phyloP scores from a whole-genome alignment of 371 early-diverging fungal genomes.

The Rhizomucor pusillus region DNA sequence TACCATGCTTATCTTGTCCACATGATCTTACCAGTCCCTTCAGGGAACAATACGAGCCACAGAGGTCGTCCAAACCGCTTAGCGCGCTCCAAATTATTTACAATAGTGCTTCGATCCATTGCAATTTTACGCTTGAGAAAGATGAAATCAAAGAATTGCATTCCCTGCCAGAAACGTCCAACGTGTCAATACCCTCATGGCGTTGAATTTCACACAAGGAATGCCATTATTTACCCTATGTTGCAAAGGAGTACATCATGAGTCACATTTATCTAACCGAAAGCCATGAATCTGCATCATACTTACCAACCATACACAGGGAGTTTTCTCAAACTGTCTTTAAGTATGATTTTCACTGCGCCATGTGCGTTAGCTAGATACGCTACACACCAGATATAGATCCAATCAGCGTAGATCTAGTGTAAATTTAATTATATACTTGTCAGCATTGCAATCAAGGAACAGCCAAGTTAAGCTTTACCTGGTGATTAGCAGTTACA shows the following conservation, averaged over 20 bases:
- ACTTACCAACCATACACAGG: constrained; percentile 81
- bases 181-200: background rate
- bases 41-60: constrained; percentile 89
- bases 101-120: constrained; percentile 59
- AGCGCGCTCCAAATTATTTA: constrained; percentile 31
- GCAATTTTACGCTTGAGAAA: constrained; percentile 80
- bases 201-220: no score
- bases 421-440: background rate
- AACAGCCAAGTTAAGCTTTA: constrained; percentile 11
- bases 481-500: constrained; percentile 80
- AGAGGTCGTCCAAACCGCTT: constrained; percentile 48
- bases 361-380: constrained; percentile 67
- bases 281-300: background rate
- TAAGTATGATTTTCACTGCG: constrained; percentile 78
- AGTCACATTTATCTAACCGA: background rate
- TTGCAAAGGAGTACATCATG: background rate
- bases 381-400: constrained; percentile 76
- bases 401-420: constrained; percentile 84
- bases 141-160: constrained; percentile 83
- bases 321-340: constrained; percentile 65
- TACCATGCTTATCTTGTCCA: no score
- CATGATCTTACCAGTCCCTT: constrained; percentile 67
- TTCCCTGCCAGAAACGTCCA: constrained; percentile 54
- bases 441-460: background rate
- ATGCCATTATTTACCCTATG: constrained; percentile 2